A percentile compares a stretch with the other conserved stretches of the same genome.
phyloP scores from a whole-genome alignment of 371 early-diverging fungal genomes.

The Globomyces sp. region DNA sequence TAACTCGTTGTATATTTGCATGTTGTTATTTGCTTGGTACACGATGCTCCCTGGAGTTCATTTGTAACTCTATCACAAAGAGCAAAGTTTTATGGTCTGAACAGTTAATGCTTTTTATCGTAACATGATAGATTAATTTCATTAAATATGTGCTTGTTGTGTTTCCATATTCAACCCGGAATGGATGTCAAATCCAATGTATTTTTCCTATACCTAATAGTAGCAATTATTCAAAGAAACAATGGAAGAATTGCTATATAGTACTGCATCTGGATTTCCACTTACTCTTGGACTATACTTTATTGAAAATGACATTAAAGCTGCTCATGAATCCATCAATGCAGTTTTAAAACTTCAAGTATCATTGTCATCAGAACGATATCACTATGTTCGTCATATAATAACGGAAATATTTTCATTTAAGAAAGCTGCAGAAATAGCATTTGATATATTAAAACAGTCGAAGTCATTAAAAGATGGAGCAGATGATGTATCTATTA shows the following conservation, averaged over 20 bases:
- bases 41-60: neutral
- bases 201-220: neutral
- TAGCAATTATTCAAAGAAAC: neutral
- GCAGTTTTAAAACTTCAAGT: neutral
- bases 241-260: neutral
- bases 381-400: neutral
- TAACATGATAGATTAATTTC: neutral
- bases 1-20: neutral
- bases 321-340: neutral
- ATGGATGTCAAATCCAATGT: neutral
- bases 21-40: neutral
- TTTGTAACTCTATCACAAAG: neutral
- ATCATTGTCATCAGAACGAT: neutral
- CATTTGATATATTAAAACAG: neutral
- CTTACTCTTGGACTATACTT: constrained; percentile 3
- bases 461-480: neutral
- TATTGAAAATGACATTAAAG: constrained; percentile 1
- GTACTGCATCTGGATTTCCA: neutral
- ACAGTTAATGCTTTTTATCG: neutral
- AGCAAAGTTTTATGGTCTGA: neutral
- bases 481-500: neutral
- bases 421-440: neutral
- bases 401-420: neutral
- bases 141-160: neutral
- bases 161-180: neutral